Conservation (phyloP, 805 yeast genomes). For the Diddensiella santjacobensis region DNA sequence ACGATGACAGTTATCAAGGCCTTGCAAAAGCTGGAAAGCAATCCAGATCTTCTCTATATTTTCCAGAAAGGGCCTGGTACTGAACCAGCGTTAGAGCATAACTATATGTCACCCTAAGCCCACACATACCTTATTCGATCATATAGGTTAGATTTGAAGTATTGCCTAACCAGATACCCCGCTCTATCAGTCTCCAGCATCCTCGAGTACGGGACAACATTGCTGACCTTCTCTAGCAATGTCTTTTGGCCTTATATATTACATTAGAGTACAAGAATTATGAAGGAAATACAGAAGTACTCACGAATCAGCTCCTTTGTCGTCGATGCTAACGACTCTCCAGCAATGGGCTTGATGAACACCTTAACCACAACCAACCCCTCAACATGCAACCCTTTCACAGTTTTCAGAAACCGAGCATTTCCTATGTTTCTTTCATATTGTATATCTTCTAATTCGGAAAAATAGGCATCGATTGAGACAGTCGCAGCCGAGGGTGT, state of each 20-base stretch:
- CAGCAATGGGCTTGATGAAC: slow-evolving; percentile 66
- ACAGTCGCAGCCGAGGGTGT: slow-evolving; percentile 92
- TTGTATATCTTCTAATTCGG: slow-evolving; percentile 70
- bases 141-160: slow-evolving; percentile 72
- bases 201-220: slow-evolving; percentile 66
- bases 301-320: slow-evolving; percentile 24
- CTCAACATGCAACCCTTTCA: slow-evolving; percentile 68
- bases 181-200: slow-evolving; percentile 88
- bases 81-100: slow-evolving; percentile 4
- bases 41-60: slow-evolving; percentile 80
- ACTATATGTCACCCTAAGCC: background rate
- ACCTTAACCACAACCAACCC: slow-evolving; percentile 78
- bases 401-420: slow-evolving; percentile 80
- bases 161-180: slow-evolving; percentile 83
- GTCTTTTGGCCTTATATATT: slow-evolving; percentile 27
- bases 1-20: slow-evolving; percentile 60
- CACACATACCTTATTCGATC: slow-evolving; percentile 55
- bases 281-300: slow-evolving; percentile 11
- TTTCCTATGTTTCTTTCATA: slow-evolving; percentile 73
- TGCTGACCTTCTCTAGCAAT: slow-evolving; percentile 48
- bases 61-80: slow-evolving; percentile 84
- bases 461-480: slow-evolving; percentile 84
- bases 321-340: slow-evolving; percentile 24
- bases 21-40: slow-evolving; percentile 70
- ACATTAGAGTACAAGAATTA: background rate